Conservation (phyloP, 139 green algal species). For the Coelastrella sp. region DNA sequence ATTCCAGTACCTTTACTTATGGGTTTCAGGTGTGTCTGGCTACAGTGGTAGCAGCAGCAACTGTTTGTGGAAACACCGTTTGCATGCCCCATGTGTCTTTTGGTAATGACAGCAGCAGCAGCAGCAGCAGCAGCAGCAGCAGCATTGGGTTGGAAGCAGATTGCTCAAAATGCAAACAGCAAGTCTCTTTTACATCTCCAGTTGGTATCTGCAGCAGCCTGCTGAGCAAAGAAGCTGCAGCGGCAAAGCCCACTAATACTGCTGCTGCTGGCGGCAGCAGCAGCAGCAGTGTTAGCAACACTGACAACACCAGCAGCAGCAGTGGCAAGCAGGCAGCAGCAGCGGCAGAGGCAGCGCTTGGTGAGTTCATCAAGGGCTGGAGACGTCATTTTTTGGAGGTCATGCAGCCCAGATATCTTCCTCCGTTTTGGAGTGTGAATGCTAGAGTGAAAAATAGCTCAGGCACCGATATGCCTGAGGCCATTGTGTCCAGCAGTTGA, state of each 20-base stretch:
- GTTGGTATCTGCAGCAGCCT: not conserved
- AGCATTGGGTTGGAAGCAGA: not conserved
- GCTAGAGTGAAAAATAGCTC: slow-evolving; percentile 53
- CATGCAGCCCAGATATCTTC: slow-evolving; percentile 48
- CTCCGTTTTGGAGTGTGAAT: slow-evolving; percentile 53
- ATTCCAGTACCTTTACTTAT: not conserved
- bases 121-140: not conserved
- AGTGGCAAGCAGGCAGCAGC: not conserved
- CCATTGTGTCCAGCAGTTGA: not conserved
- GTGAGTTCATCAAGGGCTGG: slow-evolving; percentile 54
- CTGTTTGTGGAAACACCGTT: not conserved
- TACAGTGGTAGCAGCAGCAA: not conserved
- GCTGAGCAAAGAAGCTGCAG: not conserved
- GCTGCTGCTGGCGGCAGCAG: not conserved
- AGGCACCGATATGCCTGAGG: slow-evolving; percentile 1
- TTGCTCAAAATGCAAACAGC: not conserved
- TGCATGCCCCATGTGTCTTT: not conserved
- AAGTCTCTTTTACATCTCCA: not conserved
- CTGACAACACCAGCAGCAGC: not conserved
- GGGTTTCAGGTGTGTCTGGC: not conserved
- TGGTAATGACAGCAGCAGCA: not conserved
- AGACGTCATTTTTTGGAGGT: slow-evolving; percentile 52
- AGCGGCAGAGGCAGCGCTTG: slow-evolving; percentile 14
- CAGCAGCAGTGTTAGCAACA: not conserved
- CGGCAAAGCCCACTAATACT: not conserved